Conservation (phyloP, 139 green algal genomes). For the Closterium sp. region DNA sequence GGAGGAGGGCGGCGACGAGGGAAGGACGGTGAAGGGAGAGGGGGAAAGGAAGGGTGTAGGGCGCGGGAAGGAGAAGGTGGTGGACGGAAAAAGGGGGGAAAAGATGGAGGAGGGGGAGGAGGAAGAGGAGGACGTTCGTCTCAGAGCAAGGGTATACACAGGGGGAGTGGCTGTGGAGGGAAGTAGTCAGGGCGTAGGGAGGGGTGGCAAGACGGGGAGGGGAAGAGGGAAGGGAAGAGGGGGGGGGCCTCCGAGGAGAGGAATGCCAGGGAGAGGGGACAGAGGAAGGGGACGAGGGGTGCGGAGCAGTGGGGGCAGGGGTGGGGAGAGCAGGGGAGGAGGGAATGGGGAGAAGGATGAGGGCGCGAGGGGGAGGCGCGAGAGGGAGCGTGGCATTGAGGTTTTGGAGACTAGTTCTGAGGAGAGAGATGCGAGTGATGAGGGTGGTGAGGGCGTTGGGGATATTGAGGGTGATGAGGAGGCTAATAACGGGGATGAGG, state of each 20-base stretch:
- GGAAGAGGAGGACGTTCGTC: neutral
- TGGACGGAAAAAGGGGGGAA: too few species aligned
- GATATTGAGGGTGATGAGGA: neutral
- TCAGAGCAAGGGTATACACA: neutral
- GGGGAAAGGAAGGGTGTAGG: too few species aligned
- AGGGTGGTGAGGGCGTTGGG: too few species aligned
- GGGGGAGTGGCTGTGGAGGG: neutral
- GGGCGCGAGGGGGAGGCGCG: neutral
- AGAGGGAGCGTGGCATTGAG: neutral
- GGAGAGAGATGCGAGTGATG: neutral
- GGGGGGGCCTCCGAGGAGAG: neutral
- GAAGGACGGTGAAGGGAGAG: neutral
- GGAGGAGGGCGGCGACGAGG: neutral
- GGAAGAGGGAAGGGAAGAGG: neutral
- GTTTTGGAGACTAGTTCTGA: neutral
- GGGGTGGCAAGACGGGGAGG: neutral
- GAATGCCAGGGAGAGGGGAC: too few species aligned
- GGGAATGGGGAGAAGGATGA: too few species aligned
- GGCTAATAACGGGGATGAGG: neutral
- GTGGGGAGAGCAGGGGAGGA: too few species aligned
- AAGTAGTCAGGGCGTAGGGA: neutral
- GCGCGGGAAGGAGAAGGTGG: too few species aligned
- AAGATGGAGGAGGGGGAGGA: neutral
- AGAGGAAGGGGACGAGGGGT: conserved; percentile 8
- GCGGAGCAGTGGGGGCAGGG: too few species aligned